phyloP scores from a whole-genome alignment of 352 stramenopile species.

The Phytopythium chamaehyphon region DNA sequence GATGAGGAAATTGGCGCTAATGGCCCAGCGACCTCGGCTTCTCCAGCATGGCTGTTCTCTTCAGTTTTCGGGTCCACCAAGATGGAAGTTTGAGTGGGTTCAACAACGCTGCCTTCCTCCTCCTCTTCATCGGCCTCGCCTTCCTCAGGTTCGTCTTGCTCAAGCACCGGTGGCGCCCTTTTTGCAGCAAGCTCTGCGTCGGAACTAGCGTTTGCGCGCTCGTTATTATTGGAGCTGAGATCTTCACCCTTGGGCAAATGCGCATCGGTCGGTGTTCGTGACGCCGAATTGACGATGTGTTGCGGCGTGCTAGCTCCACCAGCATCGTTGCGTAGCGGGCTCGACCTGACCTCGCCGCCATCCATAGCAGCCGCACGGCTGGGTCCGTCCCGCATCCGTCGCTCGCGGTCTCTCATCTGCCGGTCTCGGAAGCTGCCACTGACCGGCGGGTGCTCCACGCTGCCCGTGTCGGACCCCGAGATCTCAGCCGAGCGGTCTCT shows the following conservation, averaged over 20 bases:
- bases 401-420: slow-evolving; percentile 29
- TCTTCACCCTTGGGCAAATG: no score
- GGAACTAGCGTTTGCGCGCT: no score
- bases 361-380: background rate
- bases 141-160: background rate
- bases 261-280: no score
- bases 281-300: no score
- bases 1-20: no score
- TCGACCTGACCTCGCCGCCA: background rate
- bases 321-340: background rate
- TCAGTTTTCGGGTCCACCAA: no score
- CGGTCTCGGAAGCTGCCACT: slow-evolving; percentile 28
- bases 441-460: slow-evolving; percentile 16
- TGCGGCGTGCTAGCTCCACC: no score
- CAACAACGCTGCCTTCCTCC: background rate
- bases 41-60: no score
- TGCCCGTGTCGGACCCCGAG: slow-evolving; percentile 7
- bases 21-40: no score
- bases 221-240: no score
- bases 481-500: slow-evolving; percentile 24
- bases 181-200: no score
- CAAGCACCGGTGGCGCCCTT: background rate
- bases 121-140: slow-evolving; percentile 5
- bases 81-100: background rate
- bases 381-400: slow-evolving; percentile 18